Base-by-base conservation (phyloP, 1,284 basidiomycete genomes). In the Apiotrichum montevideense region DNA sequence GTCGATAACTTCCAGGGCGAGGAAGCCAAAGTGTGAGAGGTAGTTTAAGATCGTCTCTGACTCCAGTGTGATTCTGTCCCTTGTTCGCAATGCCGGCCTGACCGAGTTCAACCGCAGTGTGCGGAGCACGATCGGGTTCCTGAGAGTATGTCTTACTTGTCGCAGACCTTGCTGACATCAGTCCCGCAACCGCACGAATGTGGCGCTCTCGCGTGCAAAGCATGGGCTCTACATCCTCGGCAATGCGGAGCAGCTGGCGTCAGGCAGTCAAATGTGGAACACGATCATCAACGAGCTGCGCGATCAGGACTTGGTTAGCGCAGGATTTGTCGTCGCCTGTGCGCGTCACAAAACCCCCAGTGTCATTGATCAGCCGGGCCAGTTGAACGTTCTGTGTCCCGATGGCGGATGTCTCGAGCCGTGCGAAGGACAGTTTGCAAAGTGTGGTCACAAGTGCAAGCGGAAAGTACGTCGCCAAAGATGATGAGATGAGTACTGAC, bases 151-250 rank as follows among this genome's bases (percentile, higher is more conserved):
- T 9, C 61, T 21, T 3, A 29, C 10, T 29, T 13, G 3, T 11
- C 37, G 37, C 13, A 13, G 6, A 7, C 3, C 6, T 35, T 10
- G 51, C 35, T 51, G 35, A 40, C 42, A 14, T 8, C 46, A 70
- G 68, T 63, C 65, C 5, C 46, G 45, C 29, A 75, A 74, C 55
- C 67, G 76, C 3, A 64, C 61, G 32, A 79, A 81, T 52, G 87
- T 89, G 32, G 86, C 87, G 0, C 67, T 89, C n/a, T 88, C 87
- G 21, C 79, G 86, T 21, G 87, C 87, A 4, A 80, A 82, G 47
- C 81, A 88, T 58, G 87, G 87, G 3, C 74, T 88, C 11, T 87
- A 80, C 63, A 83, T 89, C 39, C 75, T 89, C 3, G 87, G 87
- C 11, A 87, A 88, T 57, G 81, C 84, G 0, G 65, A 56, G 9